A percentile compares a stretch with the other conserved stretches of the same genome.
Evolutionary conservation across 176 grass and related monocot species (phyloP).

Genomic region (Cenchrus americanus): DNA sequence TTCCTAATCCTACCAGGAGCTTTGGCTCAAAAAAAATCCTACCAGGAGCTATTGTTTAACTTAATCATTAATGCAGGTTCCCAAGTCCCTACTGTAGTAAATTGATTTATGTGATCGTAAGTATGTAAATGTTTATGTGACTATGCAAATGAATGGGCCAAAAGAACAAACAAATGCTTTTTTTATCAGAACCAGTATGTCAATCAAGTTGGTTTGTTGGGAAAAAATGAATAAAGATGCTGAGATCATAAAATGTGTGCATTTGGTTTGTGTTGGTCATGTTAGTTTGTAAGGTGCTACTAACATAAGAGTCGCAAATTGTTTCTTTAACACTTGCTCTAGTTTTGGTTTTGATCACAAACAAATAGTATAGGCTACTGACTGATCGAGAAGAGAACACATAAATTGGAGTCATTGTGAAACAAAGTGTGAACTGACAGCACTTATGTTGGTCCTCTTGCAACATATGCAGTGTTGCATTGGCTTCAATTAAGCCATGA

Average conservation of each 20-base stretch:
- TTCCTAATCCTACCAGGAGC: neutral
- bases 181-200: neutral
- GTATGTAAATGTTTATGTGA: neutral
- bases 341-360: neutral
- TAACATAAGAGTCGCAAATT: neutral
- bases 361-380: neutral
- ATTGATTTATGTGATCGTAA: neutral
- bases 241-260: neutral
- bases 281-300: too few species aligned
- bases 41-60: too few species aligned
- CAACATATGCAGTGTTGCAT: neutral
- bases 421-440: neutral
- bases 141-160: neutral
- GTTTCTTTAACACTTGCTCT: neutral
- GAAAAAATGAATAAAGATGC: neutral
- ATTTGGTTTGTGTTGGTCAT: neutral
- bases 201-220: neutral
- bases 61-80: too few species aligned
- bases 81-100: too few species aligned
- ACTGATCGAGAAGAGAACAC: neutral
- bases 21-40: too few species aligned
- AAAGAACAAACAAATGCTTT: neutral
- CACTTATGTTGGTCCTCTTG: neutral
- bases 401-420: neutral
- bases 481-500: neutral